Evolutionary conservation across 2,329 filamentous ascomycete species (phyloP), one percentile per base, ranked within the genome.

Genomic region (Epichloe uncinata): DNA sequence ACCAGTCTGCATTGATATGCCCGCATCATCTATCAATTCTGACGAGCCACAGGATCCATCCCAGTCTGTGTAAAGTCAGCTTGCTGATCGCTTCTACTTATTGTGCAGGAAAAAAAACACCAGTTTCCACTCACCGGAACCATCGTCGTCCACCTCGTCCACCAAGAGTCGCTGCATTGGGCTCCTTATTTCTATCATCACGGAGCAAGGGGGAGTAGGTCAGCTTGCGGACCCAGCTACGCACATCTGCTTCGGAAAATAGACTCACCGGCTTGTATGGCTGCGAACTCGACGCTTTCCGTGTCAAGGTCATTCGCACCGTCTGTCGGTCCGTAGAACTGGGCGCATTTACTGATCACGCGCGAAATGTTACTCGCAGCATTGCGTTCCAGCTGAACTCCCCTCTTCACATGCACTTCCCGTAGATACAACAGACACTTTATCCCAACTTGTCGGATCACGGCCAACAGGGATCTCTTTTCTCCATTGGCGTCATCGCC

Each of bases 61-160:
- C 76, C 77, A 79, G 52, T 78, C 75, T 77, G 52, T 48, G 44
- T 50, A 13, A 26, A 22, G 56, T 60, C 53, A 61, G 53, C 53
- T 53, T 48, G 20, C 22, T 18, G 15, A 18, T 46, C 18, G 37
- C 35, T 11, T 42, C 30, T 36, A 20, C 4, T 15, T 15, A 35
- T 18, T n/a, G 35, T 11, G 30, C n/a, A 20, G 16, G n/a, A n/a
- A n/a, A n/a, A 26, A 8, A 22, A 15, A 11, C n/a, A 6, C 1
- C 8, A 30, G 30, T n/a, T n/a, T 22, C 26, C 45, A 42, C 38
- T 43, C 75, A 78, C 77, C 77, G 56, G 77, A 79, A 56, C 66
- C 75, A 49, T 80, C 77, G 48, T 80, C 77, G 53, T 80, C 77
- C 50, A 77, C 59, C 52, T 79, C 74, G 45, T 80, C 77, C 15